Conservation (phyloP, 805 yeast genomes). For the Ogataea thermomethanolica region DNA sequence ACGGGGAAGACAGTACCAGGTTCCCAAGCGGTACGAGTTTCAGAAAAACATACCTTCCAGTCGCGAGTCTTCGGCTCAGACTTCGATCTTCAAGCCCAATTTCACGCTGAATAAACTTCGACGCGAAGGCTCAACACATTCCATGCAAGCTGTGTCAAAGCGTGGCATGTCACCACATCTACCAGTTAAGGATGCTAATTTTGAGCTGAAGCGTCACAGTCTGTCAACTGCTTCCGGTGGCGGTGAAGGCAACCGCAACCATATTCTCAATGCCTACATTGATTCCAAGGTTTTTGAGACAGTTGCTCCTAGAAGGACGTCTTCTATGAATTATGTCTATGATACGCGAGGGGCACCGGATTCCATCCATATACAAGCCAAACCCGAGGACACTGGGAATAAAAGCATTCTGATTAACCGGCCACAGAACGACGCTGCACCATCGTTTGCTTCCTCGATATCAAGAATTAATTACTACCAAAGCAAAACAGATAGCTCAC, state of each 20-base stretch:
- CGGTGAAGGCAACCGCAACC: slow-evolving; percentile 10
- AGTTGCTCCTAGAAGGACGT: slow-evolving; percentile 19
- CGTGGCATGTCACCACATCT: slow-evolving; percentile 17
- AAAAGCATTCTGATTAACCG: slow-evolving; percentile 19
- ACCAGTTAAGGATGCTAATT: not conserved
- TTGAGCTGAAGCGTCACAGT: slow-evolving; percentile 23
- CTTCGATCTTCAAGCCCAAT: slow-evolving; percentile 15
- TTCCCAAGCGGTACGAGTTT: slow-evolving; percentile 30
- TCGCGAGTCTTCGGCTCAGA: slow-evolving; percentile 16
- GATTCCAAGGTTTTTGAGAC: slow-evolving; percentile 31
- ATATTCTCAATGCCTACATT: slow-evolving; percentile 26
- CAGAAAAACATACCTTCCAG: slow-evolving; percentile 22
- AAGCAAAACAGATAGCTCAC: slow-evolving; percentile 12
- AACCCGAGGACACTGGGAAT: slow-evolving; percentile 1
- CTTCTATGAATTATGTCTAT: slow-evolving; percentile 9
- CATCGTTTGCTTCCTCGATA: slow-evolving; percentile 21
- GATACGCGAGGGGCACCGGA: slow-evolving; percentile 5
- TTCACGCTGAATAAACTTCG: slow-evolving; percentile 15
- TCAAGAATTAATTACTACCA: slow-evolving; percentile 26
- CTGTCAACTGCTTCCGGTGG: slow-evolving; percentile 16
- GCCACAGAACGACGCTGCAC: slow-evolving; percentile 10
- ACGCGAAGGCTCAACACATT: slow-evolving; percentile 14
- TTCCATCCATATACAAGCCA: not conserved
- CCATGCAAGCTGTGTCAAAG: slow-evolving; percentile 7
- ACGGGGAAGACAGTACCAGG: slow-evolving; percentile 30